Evolutionary conservation across 2,329 filamentous ascomycete species (phyloP), one percentile per base, ranked within the genome.

Genomic region (Cordyceps farinosa): DNA sequence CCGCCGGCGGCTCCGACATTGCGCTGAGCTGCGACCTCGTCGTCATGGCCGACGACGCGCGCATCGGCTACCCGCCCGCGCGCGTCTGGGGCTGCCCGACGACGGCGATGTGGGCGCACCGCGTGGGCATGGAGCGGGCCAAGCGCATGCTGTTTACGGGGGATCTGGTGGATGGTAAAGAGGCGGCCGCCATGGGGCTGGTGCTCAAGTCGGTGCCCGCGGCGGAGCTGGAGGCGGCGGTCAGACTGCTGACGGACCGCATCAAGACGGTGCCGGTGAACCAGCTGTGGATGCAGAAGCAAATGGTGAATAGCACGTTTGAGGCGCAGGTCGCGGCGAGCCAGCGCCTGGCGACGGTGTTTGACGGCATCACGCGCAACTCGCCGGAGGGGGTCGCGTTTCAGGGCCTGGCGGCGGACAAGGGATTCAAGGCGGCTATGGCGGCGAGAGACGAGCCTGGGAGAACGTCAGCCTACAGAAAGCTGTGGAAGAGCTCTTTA

Each of bases 341-440:
- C 9, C 66, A 67, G 55, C 52, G 63, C 11, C 38, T 64, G 55
- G 65, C 61, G 22, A 66, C 65, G 1, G 47, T 65, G 5, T 66
- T 67, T 62, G 57, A 66, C 32, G 66, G 63, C 48, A 67, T 66
- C 54, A 66, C 66, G 40, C 48, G 64, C 1, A 67, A 66, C 17
- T 67, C 63, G 50, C 64, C 63, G 15, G 63, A 67, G 50, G 64
- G 64, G 1, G 58, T 67, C 3, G 64, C 52, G 1, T 66, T 65
- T 36, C 65, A 67, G 38, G 22, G 32, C 17, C 52, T 58, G 29
- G 61, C 64, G 5, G 51, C 58, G 17, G 34, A 45, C 2, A 61
- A 59, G 13, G 64, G 64, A 3, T 63, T 65, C 61, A 65, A 65
- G 27, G 64, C 64, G n/a, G 61, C 57, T 13, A 42, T 65, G n/a